phyloP scores from a whole-genome alignment of 78 protist species.

The Pelomyxa schiedti region DNA sequence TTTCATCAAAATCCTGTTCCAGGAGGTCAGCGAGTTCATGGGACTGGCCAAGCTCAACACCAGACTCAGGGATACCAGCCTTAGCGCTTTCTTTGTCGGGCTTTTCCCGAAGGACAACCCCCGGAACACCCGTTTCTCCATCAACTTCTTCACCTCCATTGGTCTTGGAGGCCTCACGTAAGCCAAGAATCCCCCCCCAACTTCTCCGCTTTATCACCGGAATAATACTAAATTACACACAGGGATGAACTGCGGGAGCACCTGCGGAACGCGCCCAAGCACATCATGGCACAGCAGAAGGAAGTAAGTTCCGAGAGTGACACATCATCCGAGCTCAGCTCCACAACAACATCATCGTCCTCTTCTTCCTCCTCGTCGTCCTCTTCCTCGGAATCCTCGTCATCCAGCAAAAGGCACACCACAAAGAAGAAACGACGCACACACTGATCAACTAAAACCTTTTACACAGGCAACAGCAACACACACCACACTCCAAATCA shows the following conservation, averaged over 20 bases:
- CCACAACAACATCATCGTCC: neutral
- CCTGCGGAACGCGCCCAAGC: constrained; percentile 64
- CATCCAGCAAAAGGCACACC: too few species aligned
- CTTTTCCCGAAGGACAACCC: constrained; percentile 83
- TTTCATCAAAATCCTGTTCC: constrained; percentile 86
- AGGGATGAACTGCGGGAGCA: constrained; percentile 62
- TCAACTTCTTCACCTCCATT: constrained; percentile 91
- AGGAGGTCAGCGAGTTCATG: constrained; percentile 72
- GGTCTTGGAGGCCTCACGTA: constrained; percentile 82
- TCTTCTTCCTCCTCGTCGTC: neutral
- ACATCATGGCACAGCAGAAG: constrained; percentile 8
- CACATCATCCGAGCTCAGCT: neutral
- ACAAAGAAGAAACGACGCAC: too few species aligned
- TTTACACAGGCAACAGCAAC: too few species aligned
- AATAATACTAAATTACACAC: neutral
- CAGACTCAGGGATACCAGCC: constrained; percentile 47
- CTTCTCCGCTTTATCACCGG: neutral
- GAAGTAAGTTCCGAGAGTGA: neutral
- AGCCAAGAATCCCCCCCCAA: neutral
- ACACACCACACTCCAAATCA: too few species aligned
- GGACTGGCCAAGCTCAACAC: constrained; percentile 61
- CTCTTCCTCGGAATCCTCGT: neutral
- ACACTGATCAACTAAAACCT: too few species aligned
- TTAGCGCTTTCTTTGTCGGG: constrained; percentile 29
- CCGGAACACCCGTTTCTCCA: constrained; percentile 81